These are phyloP conservation scores for Globisporangium paddicum DNA, from an alignment of 352 stramenopile species.

Conservation along the genomic window DNA sequence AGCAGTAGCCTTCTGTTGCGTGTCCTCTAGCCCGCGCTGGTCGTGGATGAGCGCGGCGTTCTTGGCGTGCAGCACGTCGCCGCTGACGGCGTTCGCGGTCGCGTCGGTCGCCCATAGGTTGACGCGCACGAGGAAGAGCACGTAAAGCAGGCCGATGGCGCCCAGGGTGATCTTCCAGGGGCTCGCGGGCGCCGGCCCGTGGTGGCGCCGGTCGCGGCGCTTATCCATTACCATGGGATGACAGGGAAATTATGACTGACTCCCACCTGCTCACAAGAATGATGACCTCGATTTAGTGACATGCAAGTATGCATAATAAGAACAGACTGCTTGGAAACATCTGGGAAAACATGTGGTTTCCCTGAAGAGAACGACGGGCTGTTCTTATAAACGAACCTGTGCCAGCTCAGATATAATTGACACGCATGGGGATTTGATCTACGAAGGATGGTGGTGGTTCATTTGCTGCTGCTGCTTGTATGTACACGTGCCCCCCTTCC, in stretches of 20 bases:
- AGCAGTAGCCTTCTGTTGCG: neutral
- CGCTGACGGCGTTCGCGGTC: constrained; percentile 5
- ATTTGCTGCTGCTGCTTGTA: neutral
- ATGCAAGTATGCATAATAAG: neutral
- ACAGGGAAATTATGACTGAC: neutral
- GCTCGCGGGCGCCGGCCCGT: constrained; percentile 3
- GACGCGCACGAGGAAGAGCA: constrained; percentile 19
- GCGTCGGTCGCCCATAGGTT: constrained; percentile 8
- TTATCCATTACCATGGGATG: constrained; percentile 9
- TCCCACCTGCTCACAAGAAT: no score
- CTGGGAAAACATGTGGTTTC: neutral
- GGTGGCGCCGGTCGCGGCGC: constrained; percentile 10
- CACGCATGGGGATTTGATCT: neutral
- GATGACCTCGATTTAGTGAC: neutral
- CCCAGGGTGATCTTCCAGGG: constrained; percentile 12
- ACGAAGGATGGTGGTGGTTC: neutral
- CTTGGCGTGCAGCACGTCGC: constrained; percentile 5
- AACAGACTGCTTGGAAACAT: neutral
- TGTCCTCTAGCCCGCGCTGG: constrained; percentile 7
- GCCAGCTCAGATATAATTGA: neutral
- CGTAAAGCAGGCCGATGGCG: constrained; percentile 15
- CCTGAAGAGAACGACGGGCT: neutral
- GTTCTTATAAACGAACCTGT: neutral
- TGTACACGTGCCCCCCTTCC: neutral
- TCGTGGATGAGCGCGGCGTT: constrained; percentile 7